These are phyloP conservation scores for Aphanoascus verrucosus DNA, from an alignment of 2,329 filamentous ascomycete genomes.

Conservation along the genomic window DNA sequence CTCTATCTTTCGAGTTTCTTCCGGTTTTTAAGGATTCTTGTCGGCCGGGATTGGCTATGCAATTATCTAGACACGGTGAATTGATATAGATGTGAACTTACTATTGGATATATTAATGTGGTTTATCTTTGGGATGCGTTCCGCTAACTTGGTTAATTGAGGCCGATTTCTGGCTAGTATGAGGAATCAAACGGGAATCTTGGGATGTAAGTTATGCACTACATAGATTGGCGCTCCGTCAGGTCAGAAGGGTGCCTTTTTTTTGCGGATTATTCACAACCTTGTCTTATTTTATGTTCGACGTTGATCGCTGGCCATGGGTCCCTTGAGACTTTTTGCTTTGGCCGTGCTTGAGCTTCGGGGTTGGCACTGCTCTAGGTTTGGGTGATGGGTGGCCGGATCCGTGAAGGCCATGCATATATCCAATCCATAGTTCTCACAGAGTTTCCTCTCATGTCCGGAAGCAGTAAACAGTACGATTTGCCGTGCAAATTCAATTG, in stretches of 20 bases:
- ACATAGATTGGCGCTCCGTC: background rate
- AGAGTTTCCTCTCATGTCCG: background rate
- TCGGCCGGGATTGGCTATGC: background rate
- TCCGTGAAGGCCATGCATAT: background rate
- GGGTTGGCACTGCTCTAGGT: background rate
- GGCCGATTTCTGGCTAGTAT: background rate
- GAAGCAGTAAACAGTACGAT: background rate
- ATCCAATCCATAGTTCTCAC: no score
- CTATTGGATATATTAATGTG: background rate
- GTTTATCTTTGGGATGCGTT: background rate
- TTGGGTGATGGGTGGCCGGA: background rate
- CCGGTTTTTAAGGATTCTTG: background rate
- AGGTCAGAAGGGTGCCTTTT: background rate
- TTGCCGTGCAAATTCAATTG: no score
- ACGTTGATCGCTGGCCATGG: background rate
- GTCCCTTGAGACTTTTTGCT: background rate
- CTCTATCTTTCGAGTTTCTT: background rate
- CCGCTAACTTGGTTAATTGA: background rate
- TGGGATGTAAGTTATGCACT: background rate
- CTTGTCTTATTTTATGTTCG: background rate
- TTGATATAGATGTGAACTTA: constrained; percentile 3
- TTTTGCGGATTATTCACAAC: background rate
- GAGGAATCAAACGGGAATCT: background rate
- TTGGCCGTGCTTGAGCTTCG: background rate
- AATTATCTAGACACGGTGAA: constrained; percentile 6